Base-by-base conservation (phyloP, 2,329 filamentous ascomycete genomes). In the Metarhizium humberi region DNA sequence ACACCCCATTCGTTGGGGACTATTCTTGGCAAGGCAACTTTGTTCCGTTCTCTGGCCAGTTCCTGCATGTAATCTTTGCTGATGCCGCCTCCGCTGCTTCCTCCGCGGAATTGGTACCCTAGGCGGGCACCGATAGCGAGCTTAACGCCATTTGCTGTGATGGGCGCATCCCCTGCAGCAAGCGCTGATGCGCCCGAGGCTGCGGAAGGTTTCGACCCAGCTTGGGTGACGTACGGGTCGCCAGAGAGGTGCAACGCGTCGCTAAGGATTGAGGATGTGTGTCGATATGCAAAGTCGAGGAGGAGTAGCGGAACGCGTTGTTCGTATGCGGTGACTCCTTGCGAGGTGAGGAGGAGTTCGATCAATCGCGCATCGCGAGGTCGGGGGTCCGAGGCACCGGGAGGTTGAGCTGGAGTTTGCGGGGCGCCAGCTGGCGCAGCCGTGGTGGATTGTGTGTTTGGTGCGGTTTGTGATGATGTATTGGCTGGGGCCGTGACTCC, bases 261-360 rank as follows among this genome's bases (percentile, higher is more conserved):
- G 61, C 76, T 82, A 20, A 92, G 81, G 40, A 92, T 78, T 56
- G 81, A 79, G 1, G 83, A 84, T 10, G 86, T 89, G 76, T 91
- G 88, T 42, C 89, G 84, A 78, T 94, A 94, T 51, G 89, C 87
- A 67, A 92, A 92, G 74, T 94, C 89, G 68, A 94, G 84, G 51
- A 94, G 84, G 56, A 92, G 84, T 0, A 92, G 80, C 0, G 89
- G 89, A 1, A 94, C 88, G 64, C 89, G 88, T 69, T 87, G 82
- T 69, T 92, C 88, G 76, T 90, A 94, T 45, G 85, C 79, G 4
- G 86, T 85, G 10, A 92, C 88, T 65, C 88, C 88, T 64, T 91
- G 86, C 7, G 86, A 87, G 20, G 85, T 86, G 51, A 94, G 83
- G 52, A 94, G 81, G 18, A 92, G 82, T 72, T 92, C 88, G 63